phyloP scores from a whole-genome alignment of 2,329 filamentous ascomycete species.

The Ciborinia camelliae region DNA sequence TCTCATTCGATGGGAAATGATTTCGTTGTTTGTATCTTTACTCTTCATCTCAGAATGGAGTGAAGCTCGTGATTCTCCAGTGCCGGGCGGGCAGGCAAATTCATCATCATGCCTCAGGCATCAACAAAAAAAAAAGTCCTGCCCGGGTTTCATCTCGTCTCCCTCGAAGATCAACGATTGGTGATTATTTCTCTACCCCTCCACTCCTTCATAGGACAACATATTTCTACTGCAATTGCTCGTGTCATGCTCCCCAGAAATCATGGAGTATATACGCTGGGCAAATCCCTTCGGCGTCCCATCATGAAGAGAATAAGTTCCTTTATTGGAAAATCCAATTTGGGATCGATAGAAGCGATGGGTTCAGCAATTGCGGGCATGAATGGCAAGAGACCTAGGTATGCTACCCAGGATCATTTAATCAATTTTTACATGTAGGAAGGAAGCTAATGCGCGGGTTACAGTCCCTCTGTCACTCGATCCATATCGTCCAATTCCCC shows the following conservation, averaged over 20 bases:
- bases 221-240: not conserved
- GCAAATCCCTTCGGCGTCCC: constrained; percentile 30
- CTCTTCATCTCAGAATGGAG: not conserved
- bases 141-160: not conserved
- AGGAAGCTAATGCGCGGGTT: not conserved
- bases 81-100: not conserved
- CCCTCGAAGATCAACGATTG: constrained; percentile 3
- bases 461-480: constrained; percentile 14
- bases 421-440: not conserved
- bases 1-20: not conserved
- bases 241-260: constrained; percentile 37
- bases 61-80: constrained; percentile 9
- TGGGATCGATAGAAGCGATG: constrained; percentile 25
- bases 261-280: constrained; percentile 38
- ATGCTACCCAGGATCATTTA: not conserved
- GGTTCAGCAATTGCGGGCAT: constrained; percentile 22
- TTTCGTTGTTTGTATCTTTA: constrained; percentile 1
- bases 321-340: constrained; percentile 24
- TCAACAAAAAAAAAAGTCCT: not conserved
- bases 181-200: constrained; percentile 4
- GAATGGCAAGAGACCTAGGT: constrained; percentile 26
- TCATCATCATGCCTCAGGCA: constrained; percentile 16
- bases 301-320: constrained; percentile 27
- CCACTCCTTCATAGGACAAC: constrained; percentile 12
- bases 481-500: constrained; percentile 14